phyloP scores from a whole-genome alignment of 345 rosid genomes.

The Euphorbia tirucalli region DNA sequence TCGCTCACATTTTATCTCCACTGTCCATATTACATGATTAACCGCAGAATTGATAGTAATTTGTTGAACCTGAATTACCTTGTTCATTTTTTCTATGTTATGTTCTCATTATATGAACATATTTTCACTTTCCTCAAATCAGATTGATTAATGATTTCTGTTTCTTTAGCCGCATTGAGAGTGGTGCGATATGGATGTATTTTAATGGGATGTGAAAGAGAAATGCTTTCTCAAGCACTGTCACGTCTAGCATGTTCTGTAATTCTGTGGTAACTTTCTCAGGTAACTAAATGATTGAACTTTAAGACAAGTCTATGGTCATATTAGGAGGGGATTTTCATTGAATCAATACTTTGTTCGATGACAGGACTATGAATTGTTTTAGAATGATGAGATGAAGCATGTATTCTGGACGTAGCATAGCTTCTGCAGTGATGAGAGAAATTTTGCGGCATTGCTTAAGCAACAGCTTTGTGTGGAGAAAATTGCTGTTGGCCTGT shows the following conservation, averaged over 20 bases:
- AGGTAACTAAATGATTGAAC: conserved; percentile 1
- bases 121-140: background rate
- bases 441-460: conserved; percentile 31
- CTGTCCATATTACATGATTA: too few relatives aligned
- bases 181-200: background rate
- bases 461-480: conserved; percentile 51
- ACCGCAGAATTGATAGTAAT: too few relatives aligned
- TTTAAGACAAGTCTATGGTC: background rate
- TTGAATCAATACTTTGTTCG: background rate
- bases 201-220: background rate
- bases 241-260: background rate
- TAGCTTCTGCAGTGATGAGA: conserved; percentile 24
- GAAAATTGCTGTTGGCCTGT: conserved; percentile 51
- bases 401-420: background rate
- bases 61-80: background rate
- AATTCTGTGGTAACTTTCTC: background rate
- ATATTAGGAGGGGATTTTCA: background rate
- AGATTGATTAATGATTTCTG: background rate
- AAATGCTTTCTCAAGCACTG: background rate
- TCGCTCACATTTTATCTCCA: too few relatives aligned
- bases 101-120: background rate
- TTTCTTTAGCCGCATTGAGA: background rate
- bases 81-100: background rate
- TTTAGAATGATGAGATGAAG: background rate
- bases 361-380: background rate